Evolutionary conservation across 257 asterid species (phyloP), one percentile per base, ranked within the genome.

Genomic region (Solanum etuberosum): DNA sequence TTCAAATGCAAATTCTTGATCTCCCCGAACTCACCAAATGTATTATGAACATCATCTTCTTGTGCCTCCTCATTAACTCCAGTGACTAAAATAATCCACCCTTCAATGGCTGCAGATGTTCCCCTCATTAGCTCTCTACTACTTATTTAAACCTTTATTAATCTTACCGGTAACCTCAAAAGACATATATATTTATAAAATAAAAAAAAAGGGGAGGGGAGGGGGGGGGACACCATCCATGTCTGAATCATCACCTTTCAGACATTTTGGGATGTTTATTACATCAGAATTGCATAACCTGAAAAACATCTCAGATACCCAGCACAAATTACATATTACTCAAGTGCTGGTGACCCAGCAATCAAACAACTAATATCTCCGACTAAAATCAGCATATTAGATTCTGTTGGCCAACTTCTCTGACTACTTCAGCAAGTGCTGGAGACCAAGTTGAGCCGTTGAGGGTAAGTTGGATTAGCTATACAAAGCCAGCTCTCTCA

Each of bases 61-160:
- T 95, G 99, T 9, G 98, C 98, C 92, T 97, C 99, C 87, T 97
- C 99, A 86, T 97, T 98, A 83, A 97, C 96, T 88, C 99, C 99
- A 86, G 98, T 94, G 68, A 93, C 99, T 7, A 97, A 91, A 92
- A 97, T 63, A 92, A 97, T 97, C 99, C 99, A 97, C 91, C 99
- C 99, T 93, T 97, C 99, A 89, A 97, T 93, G 63, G 99, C 99
- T 97, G 93, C 94, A 93, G 21, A 86, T 71, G 37, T 32, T 89
- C 78, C 29, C n/a, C 82, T 13, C 89, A 86, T 86, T 35, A 92
- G 88, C 81, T 54, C 81, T 89, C 84, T 29, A 65, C 48, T 37
- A 18, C 35, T 61, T 61, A 38, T 84, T 61, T 77, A 77, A 77
- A 42, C 61, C 25, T 42, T 77, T 25, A 14, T 42, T 40, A 77